Evolutionary conservation across 78 protist species (phyloP).

Genomic region (Speleostelium caveatum): DNA sequence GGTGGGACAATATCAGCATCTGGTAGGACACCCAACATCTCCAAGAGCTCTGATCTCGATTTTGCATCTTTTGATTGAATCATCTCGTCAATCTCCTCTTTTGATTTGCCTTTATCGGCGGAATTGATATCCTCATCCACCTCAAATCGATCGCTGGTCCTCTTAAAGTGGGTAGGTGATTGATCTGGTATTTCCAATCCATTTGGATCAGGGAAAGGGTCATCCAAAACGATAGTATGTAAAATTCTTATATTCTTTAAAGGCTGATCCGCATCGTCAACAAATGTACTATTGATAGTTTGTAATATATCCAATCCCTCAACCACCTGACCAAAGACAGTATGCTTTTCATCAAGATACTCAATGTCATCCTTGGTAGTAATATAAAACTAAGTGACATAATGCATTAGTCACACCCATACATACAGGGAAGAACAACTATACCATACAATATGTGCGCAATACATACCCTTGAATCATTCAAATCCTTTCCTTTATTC

Average conservation of each 20-base stretch:
- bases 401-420: background rate
- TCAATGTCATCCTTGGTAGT: constrained; percentile 78
- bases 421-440: background rate
- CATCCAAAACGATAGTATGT: constrained; percentile 96
- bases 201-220: constrained; percentile 95
- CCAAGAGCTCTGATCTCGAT: constrained; percentile 89
- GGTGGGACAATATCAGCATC: constrained; percentile 97
- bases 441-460: background rate
- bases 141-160: constrained; percentile 26
- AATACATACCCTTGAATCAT: constrained; percentile 77
- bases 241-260: constrained; percentile 85
- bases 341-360: constrained; percentile 93
- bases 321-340: constrained; percentile 95
- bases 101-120: constrained; percentile 49
- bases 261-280: constrained; percentile 89
- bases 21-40: constrained; percentile 95
- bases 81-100: constrained; percentile 81
- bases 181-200: constrained; percentile 50
- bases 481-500: constrained; percentile 69
- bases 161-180: constrained; percentile 38
- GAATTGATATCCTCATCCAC: constrained; percentile 73
- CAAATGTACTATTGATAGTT: constrained; percentile 79
- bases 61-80: constrained; percentile 72
- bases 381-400: constrained; percentile 87
- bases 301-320: constrained; percentile 92